Percentiles rank a stretch among this genome's conserved stretches.
Evolutionary conservation across 2,329 filamentous ascomycete genomes (phyloP).

Genomic region (Ophiocordyceps polyrhachis-furcata): DNA sequence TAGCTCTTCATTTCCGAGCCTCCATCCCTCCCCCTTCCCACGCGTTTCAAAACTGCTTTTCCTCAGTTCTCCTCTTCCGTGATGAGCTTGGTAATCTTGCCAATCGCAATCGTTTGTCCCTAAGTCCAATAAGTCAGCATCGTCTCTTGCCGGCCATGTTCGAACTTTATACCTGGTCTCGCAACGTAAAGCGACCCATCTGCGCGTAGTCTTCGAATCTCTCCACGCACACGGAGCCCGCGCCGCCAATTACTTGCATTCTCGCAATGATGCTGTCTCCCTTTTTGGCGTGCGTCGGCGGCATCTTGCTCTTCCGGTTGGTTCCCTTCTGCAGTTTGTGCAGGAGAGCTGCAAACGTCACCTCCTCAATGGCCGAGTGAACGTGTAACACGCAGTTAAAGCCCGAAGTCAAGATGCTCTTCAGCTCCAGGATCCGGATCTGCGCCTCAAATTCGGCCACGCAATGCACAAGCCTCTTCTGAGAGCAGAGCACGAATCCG

Average conservation of each 20-base stretch:
- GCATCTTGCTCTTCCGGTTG: conserved; percentile 76
- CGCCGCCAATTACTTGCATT: conserved; percentile 69
- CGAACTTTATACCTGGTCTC: conserved; percentile 50
- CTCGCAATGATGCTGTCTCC: conserved; percentile 78
- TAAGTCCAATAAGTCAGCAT: conserved; percentile 18
- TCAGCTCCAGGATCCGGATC: conserved; percentile 85
- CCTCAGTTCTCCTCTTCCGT: conserved; percentile 10
- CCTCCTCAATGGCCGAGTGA: conserved; percentile 92
- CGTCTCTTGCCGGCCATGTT: not conserved
- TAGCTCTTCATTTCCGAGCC: not conserved
- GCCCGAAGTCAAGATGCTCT: conserved; percentile 80
- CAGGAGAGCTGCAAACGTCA: conserved; percentile 72
- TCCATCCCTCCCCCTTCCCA: not conserved
- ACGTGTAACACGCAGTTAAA: conserved; percentile 98
- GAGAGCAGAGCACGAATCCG: conserved; percentile 90
- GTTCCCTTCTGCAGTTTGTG: conserved; percentile 96
- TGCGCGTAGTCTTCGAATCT: conserved; percentile 92
- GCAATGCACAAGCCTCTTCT: conserved; percentile 82
- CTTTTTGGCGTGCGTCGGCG: conserved; percentile 76
- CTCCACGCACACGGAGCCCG: conserved; percentile 80
- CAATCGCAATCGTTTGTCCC: conserved; percentile 98
- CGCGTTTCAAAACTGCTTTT: not conserved
- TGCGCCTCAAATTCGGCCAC: conserved; percentile 86
- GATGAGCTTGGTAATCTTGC: conserved; percentile 89
- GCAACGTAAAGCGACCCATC: conserved; percentile 73